Evolutionary conservation across 345 rosid genomes (phyloP), one percentile per base, ranked within the genome.

Genomic region (Raphanus sativus): DNA sequence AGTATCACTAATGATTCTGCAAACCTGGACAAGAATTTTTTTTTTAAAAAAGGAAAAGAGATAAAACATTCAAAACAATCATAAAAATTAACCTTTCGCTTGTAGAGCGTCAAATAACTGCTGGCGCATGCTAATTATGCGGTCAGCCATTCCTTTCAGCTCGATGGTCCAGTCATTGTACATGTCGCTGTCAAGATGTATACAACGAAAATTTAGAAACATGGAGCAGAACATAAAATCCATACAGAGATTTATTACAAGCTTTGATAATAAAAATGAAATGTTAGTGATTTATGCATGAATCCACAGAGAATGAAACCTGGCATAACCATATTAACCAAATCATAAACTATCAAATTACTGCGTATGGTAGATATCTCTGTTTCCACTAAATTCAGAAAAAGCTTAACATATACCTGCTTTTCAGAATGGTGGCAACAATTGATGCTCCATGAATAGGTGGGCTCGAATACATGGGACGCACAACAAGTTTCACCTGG

Each of bases 361-460:
- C 59, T 52, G 12, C 0, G 1, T 24, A 21, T 6, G 17, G 62
- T 60, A 24, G 73, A n/a, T 17, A 67, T 60, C 13, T 68, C 13
- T 75, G 38, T 45, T n/a, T n/a, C 62, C 38, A 2, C 17, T 59
- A 50, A 50, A 52, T 59, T 67, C 12, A 60, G 25, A n/a, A 24
- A 63, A 30, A 0, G 21, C 21, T 21, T 21, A 21, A 24, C 38
- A 68, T 38, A 38, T 76, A 87, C 95, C 86, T 87, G 77, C 83
- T 86, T 77, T 86, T 86, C 30, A 90, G 84, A 70, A 90, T 86
- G 59, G 88, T 82, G 34, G 92, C 84, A 75, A 86, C 92, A 76
- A 90, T 87, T 24, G 90, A 86, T 76, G 92, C 94, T 71, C 94
- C 94, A 65, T 88, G 94, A 67, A 90, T 77, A 21, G 94, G 90